phyloP scores from a whole-genome alignment of 176 grass and related monocot genomes.

The Ampelocalamus luodianensis region DNA sequence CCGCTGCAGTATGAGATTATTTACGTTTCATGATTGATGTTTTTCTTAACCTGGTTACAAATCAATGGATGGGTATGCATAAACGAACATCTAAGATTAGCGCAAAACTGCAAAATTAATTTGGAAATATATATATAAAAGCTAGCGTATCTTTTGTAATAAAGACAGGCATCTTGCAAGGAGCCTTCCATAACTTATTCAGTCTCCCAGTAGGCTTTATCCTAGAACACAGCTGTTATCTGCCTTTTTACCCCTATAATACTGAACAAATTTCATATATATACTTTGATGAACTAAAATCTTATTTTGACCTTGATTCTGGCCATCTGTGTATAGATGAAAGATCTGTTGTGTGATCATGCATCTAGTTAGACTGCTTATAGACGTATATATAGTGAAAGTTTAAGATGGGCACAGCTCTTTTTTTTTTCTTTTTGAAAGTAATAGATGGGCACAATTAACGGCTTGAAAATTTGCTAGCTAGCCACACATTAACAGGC shows the following conservation, averaged over 20 bases:
- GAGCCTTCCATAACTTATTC: neutral
- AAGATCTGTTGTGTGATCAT: neutral
- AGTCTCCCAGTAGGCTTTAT: neutral
- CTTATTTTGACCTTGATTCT: neutral
- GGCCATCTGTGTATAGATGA: neutral
- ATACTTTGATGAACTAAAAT: neutral
- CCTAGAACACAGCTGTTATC: neutral
- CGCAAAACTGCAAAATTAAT: neutral
- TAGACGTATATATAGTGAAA: neutral
- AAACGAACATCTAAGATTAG: neutral
- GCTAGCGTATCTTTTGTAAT: neutral
- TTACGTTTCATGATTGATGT: neutral
- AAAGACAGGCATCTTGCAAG: neutral
- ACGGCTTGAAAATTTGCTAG: neutral
- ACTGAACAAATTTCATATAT: neutral
- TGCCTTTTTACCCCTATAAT: neutral
- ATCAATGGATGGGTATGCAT: neutral
- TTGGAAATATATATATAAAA: neutral
- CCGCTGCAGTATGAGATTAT: neutral
- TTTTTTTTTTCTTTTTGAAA: neutral
- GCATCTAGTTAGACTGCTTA: neutral
- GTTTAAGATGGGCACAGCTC: neutral
- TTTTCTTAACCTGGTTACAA: constrained; percentile 22
- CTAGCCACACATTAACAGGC: neutral
- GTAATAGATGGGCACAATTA: neutral